These are phyloP conservation scores for Camelina sativa DNA, from an alignment of 345 rosid genomes.

Conservation along the genomic window DNA sequence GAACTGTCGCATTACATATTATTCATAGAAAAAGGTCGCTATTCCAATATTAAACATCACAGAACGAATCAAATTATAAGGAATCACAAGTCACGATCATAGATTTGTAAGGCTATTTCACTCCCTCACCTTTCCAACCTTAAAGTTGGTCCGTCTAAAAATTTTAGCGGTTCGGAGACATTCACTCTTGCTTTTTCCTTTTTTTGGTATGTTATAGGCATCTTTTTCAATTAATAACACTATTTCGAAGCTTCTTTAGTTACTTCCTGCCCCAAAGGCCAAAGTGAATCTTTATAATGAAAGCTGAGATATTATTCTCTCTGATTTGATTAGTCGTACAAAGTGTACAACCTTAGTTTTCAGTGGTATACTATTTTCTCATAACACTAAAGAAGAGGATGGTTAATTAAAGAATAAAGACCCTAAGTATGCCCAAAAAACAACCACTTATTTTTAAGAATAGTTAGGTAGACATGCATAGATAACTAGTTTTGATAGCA, in stretches of 20 bases:
- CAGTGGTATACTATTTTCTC: not conserved
- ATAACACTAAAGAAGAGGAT: constrained; percentile 5
- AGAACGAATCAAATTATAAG: constrained; percentile 30
- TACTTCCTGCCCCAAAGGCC: constrained; percentile 6
- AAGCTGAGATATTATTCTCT: constrained; percentile 41
- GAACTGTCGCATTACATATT: constrained; percentile 4
- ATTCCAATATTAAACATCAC: not conserved
- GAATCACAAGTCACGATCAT: constrained; percentile 34
- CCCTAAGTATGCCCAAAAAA: not conserved
- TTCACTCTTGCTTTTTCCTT: constrained; percentile 30
- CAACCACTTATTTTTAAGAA: not conserved
- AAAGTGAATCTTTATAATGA: constrained; percentile 32
- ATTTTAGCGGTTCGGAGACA: constrained; percentile 39
- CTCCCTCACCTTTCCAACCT: constrained; percentile 25
- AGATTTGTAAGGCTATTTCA: constrained; percentile 31
- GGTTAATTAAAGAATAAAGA: not conserved
- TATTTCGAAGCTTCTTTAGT: constrained; percentile 29
- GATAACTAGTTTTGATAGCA: not conserved
- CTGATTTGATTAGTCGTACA: constrained; percentile 22
- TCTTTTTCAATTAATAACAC: constrained; percentile 13
- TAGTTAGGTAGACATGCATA: not conserved
- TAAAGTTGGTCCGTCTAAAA: constrained; percentile 32
- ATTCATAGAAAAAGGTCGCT: not conserved
- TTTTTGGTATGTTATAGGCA: constrained; percentile 15
- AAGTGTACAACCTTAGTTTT: constrained; percentile 14